Evolutionary conservation across 2,329 filamentous ascomycete genomes (phyloP), one percentile per base, ranked within the genome.

Genomic region (Nakataea oryzae): DNA sequence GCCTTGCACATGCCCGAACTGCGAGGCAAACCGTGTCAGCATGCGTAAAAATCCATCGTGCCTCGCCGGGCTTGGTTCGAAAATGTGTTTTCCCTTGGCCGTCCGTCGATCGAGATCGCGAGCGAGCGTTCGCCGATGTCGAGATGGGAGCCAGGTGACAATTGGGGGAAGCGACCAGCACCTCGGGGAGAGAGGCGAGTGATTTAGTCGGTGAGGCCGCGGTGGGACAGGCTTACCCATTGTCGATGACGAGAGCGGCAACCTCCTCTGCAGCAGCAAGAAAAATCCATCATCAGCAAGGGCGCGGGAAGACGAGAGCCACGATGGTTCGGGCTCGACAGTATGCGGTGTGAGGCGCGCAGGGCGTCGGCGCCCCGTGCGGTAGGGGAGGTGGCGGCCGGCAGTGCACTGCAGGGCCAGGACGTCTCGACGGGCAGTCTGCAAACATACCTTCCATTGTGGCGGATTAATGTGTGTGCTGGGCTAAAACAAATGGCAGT

Each of bases 1-100:
- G 95, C 95, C 87, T 99, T 99, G 86, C 95, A 99, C 95, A 99
- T 97, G 88, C 95, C 95, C 82, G 95, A 97, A 89, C 93, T 97
- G 41, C 21, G 41, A 79, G 67, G 54, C 24, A 61, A 57, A 74
- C 64, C 69, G 63, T 69, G 75, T 82, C 69, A 82, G 79, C 60
- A 65, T 59, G 29, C 41, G n/a, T n/a, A 59, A 26, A 56, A 56
- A 56, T 11, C 17, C 24, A 56, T 56, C 24, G 14, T 28, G 27
- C 27, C 12, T 61, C 59, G 62, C 57, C 56, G 54, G 21, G 57
- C 61, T 72, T 70, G 71, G 71, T 73, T 29, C 57, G 27, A 56
- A 17, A 9, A 13, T 26, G 32, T 12, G 27, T 50, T 50, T 13
- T 50, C 29, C 26, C 27, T 27, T 29, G 13, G 30, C 6, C 41